These are phyloP conservation scores for Nakazawaea ishiwadae DNA, from an alignment of 805 yeast species.

Conservation along the genomic window DNA sequence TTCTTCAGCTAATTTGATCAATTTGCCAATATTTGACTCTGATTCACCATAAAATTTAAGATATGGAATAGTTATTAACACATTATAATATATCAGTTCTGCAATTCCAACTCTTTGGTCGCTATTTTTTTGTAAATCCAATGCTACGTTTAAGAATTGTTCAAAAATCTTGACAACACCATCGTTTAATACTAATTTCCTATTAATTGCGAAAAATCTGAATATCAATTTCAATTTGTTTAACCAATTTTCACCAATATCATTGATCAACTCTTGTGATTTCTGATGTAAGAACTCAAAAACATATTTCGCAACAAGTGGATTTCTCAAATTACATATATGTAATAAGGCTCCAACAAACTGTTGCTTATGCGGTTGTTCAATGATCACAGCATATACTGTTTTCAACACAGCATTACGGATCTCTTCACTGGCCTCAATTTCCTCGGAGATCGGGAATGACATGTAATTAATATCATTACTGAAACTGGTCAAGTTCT, in stretches of 20 bases:
- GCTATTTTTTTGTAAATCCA: constrained; percentile 43
- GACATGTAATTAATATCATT: constrained; percentile 61
- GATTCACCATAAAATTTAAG: constrained; percentile 21
- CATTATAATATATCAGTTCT: constrained; percentile 62
- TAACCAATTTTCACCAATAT: constrained; percentile 34
- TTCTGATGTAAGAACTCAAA: constrained; percentile 65
- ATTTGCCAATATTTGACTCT: constrained; percentile 31
- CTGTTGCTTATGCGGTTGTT: constrained; percentile 88
- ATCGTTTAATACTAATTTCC: constrained; percentile 57
- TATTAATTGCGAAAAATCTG: constrained; percentile 63
- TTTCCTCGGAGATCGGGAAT: constrained; percentile 60
- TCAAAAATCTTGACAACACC: constrained; percentile 36
- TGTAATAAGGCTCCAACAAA: constrained; percentile 65
- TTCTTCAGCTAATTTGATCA: constrained; percentile 40
- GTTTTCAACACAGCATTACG: constrained; percentile 58
- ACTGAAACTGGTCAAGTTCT: constrained; percentile 23
- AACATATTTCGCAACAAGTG: constrained; percentile 62
- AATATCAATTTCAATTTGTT: constrained; percentile 65
- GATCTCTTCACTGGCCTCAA: constrained; percentile 57
- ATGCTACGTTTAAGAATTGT: constrained; percentile 50
- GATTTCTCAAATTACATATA: constrained; percentile 59
- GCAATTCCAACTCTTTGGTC: constrained; percentile 51
- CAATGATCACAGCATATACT: constrained; percentile 63
- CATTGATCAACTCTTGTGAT: constrained; percentile 50
- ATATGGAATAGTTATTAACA: constrained; percentile 63